Base-by-base conservation (phyloP, 1,284 basidiomycete species). In the Mixia osmundae region DNA sequence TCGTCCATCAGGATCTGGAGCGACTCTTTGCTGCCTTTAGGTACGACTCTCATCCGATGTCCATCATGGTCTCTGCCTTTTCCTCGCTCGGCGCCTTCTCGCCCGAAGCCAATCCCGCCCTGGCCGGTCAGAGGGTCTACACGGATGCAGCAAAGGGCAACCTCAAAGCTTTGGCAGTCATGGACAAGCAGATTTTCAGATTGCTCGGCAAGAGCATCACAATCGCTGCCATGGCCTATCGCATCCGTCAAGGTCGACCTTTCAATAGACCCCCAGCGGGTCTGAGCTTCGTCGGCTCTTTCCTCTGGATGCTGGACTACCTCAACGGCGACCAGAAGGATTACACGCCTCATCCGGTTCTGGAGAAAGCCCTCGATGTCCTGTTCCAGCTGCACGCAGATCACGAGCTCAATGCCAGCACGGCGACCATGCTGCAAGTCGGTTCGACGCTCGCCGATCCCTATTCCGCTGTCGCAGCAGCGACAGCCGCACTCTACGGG, bases 131-230 rank as follows among this genome's bases (percentile, higher is more conserved):
- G 53, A 71, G 56, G 12, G 60, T 85, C 27, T 85, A 65, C 56
- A 79, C 76, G 3, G 44, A 44, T 7, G 45, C 37, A 15, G 36
- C 45, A 5, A 60, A 61, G 40, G 68, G 69, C 11, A 66, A 74
- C 48, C 34, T 42, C 5, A 62, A 51, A 0, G 73, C 74, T 3
- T 63, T 83, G 3, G 70, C 64, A 21, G 63, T 68, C 30, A 76
- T 85, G 72, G 80, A 85, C 56, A 78, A 77, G 59, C 80, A 85
- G 52, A 83, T 85, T 35, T 79, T 72, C 56, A 63, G 80, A 39
- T 56, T 85, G 3, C 73, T 83, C 38, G 79, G 79, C 14, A 85
- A 85, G 52, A 72, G 76, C 9, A 78, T 76, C 2, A 80, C 78
- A 0, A 61, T 85, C 18, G 79, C 78, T 44, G 76, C 28, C 16